Evolutionary conservation across 306 rosid genomes (phyloP), one percentile per base, ranked within the genome.

Genomic region (Lathyrus aphaca): DNA sequence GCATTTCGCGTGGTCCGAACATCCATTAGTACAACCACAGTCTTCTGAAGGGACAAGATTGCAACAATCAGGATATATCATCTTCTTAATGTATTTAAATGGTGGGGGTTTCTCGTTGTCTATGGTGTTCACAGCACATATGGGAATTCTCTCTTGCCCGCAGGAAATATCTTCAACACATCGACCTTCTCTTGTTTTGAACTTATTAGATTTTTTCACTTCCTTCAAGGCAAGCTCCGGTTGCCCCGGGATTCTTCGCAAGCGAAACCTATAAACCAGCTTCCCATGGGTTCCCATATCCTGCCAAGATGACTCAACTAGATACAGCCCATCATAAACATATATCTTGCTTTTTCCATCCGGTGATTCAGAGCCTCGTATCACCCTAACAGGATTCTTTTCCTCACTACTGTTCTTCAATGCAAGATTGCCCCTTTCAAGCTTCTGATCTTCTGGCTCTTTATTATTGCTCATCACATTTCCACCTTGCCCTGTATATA

Each of bases 391-490:
- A 40, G 86, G 84, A 82, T 84, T 90, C 80, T 79, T 81, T 42
- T 76, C 94, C 44, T 81, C 71, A 58, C 77, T 21, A 74, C 97
- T 94, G 71, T 84, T 94, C 81, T 84, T 88, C 91, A 94, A 57
- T 50, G 97, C 94, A 63, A 94, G 97, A 74, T 94, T 94, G 64
- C 98, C 98, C 71, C 96, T 83, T 72, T 86, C 87, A 75, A 90
- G 97, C 86, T 87, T 94, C 81, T 94, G 96, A 75, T 94, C 97
- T 78, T 88, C 98, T n/a, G 97, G 98, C 74, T 82, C 82, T 78
- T 81, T 94, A 43, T 54, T 89, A 21, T 72, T 37, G 58, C 74
- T 72, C 80, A 87, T 76, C 69, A 94, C 80, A 87, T 87, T 88
- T 56, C 97, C 98, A 68, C 98, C 98, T 75, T 90, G 97, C 35